phyloP scores from a whole-genome alignment of 129 eudicot genomes.

The Escallonia herrerae region DNA sequence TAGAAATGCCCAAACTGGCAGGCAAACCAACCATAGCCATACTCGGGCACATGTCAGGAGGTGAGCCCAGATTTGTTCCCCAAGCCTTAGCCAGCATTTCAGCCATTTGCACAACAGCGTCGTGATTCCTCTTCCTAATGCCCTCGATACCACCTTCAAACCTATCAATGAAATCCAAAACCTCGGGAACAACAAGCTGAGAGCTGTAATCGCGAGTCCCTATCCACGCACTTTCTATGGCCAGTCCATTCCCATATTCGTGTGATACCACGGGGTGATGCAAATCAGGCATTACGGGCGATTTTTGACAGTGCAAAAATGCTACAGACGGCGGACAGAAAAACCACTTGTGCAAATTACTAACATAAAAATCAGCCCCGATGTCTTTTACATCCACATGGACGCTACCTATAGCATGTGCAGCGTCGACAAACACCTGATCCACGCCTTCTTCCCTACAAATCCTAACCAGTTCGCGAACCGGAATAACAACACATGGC shows the following conservation, averaged over 20 bases:
- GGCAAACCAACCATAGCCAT: slow-evolving; percentile 94
- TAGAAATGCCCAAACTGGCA: slow-evolving; percentile 43
- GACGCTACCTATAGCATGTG: slow-evolving; percentile 73
- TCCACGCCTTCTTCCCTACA: slow-evolving; percentile 82
- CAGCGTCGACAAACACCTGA: slow-evolving; percentile 73
- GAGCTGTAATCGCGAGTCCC: slow-evolving; percentile 89
- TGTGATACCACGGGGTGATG: slow-evolving; percentile 89
- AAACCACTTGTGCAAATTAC: slow-evolving; percentile 91
- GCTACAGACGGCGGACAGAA: slow-evolving; percentile 88
- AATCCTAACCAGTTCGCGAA: slow-evolving; percentile 60
- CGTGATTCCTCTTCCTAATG: slow-evolving; percentile 66
- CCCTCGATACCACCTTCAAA: slow-evolving; percentile 89
- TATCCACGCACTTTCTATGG: slow-evolving; percentile 75
- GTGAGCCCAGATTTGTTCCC: slow-evolving; percentile 74
- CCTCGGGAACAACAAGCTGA: slow-evolving; percentile 76
- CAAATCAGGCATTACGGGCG: slow-evolving; percentile 22
- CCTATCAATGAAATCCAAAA: slow-evolving; percentile 57
- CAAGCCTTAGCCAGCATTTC: slow-evolving; percentile 70
- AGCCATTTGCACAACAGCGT: slow-evolving; percentile 67
- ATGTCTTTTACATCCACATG: slow-evolving; percentile 61
- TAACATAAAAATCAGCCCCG: slow-evolving; percentile 87
- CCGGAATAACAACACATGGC: slow-evolving; percentile 77
- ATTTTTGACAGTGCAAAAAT: slow-evolving; percentile 53
- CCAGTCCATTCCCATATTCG: slow-evolving; percentile 76
- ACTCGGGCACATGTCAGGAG: slow-evolving; percentile 79